Conservation (phyloP, 352 stramenopile genomes). For the Pythium dissimile region DNA sequence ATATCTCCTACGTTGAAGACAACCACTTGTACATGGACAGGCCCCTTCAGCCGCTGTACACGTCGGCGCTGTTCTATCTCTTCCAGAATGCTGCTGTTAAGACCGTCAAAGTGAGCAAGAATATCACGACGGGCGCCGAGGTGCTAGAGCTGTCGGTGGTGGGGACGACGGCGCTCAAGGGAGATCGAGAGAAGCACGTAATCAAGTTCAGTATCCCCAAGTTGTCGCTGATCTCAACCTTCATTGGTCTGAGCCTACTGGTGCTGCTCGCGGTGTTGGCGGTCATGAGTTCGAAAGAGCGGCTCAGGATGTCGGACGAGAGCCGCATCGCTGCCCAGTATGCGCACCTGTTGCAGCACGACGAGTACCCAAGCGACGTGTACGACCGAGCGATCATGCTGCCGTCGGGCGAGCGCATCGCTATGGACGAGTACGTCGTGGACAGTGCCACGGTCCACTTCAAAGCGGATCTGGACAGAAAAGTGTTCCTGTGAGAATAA, state of each 20-base stretch:
- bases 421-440: constrained; percentile 39
- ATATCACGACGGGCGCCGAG: constrained; percentile 2
- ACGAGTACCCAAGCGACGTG: constrained; percentile 23
- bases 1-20: constrained; percentile 9
- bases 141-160: constrained; percentile 6
- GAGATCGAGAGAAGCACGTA: constrained; percentile 10
- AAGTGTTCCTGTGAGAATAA: constrained; percentile 18
- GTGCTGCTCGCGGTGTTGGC: constrained; percentile 25
- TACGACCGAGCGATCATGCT: constrained; percentile 30
- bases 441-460: constrained; percentile 37
- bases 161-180: constrained; percentile 17
- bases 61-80: constrained; percentile 19
- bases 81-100: constrained; percentile 21
- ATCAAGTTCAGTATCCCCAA: constrained; percentile 24
- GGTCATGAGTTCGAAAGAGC: constrained; percentile 29
- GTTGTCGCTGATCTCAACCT: constrained; percentile 37
- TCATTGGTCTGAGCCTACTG: constrained; percentile 33
- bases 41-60: constrained; percentile 15
- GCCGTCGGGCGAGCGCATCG: constrained; percentile 18
- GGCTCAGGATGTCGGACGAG: constrained; percentile 26
- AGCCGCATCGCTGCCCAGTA: constrained; percentile 7
- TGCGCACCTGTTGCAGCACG: constrained; percentile 5
- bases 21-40: constrained; percentile 21
- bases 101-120: constrained; percentile 13
- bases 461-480: constrained; percentile 3